phyloP scores from a whole-genome alignment of 257 asterid genomes.

The Anisodus tanguticus region DNA sequence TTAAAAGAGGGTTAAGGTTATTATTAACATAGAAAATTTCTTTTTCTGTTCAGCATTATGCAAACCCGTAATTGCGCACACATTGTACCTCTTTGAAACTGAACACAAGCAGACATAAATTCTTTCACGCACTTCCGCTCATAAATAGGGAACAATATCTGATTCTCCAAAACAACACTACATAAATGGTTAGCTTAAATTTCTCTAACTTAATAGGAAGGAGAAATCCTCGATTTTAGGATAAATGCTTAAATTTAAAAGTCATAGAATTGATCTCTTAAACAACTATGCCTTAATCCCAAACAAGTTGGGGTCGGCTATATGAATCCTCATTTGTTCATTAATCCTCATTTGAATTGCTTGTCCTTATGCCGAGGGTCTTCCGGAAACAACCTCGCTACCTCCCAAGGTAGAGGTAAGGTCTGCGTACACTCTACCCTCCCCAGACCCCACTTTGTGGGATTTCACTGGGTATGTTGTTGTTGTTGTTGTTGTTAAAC shows the following conservation, averaged over 20 bases:
- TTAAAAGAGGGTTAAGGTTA: background rate
- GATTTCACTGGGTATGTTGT: too few species aligned
- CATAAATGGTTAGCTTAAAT: background rate
- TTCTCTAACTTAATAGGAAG: background rate
- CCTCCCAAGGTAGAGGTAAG: too few species aligned
- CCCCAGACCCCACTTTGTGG: too few species aligned
- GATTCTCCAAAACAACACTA: slow-evolving; percentile 14
- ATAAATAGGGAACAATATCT: slow-evolving; percentile 9
- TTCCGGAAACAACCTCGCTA: too few species aligned
- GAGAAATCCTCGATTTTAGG: background rate
- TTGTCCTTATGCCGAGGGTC: too few species aligned
- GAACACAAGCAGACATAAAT: background rate
- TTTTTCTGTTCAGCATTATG: background rate
- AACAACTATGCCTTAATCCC: background rate
- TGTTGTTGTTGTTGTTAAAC: background rate
- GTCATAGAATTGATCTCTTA: background rate
- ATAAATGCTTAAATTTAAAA: background rate
- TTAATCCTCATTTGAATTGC: background rate
- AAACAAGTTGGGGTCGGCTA: background rate
- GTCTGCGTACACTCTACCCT: too few species aligned
- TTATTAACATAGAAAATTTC: slow-evolving; percentile 13
- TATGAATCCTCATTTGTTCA: background rate
- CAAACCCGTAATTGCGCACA: background rate
- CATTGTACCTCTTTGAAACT: slow-evolving; percentile 5
- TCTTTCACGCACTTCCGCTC: background rate